Conservation (phyloP, 176 grass and related monocot genomes). For the Elymus sibiricus region DNA sequence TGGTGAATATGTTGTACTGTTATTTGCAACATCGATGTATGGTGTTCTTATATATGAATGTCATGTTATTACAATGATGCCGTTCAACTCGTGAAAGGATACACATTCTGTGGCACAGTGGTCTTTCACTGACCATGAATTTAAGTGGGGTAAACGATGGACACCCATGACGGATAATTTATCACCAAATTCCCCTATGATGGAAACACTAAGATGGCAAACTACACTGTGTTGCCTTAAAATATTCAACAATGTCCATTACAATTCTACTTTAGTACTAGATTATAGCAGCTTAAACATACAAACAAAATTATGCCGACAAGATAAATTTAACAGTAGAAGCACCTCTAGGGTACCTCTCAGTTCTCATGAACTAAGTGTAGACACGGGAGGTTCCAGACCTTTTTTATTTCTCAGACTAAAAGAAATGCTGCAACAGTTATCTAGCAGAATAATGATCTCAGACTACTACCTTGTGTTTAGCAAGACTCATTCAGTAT, state of each 20-base stretch:
- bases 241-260: background rate
- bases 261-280: too few relatives aligned
- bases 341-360: constrained; percentile 58
- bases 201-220: background rate
- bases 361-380: constrained; percentile 53
- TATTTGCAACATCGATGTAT: constrained; percentile 2
- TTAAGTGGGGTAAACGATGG: background rate
- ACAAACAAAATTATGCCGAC: background rate
- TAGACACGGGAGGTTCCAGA: constrained; percentile 60
- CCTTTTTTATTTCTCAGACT: constrained; percentile 79
- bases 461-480: background rate
- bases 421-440: constrained; percentile 16
- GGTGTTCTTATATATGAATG: background rate
- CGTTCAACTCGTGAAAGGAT: background rate
- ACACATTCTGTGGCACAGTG: background rate
- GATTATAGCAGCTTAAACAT: background rate
- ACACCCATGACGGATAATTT: background rate
- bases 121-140: background rate
- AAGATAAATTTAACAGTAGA: constrained; percentile 16
- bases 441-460: background rate
- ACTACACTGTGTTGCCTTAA: background rate
- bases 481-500: background rate
- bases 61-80: background rate
- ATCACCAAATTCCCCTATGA: background rate
- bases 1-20: background rate